Conservation (phyloP, 768 basidiomycete genomes). For the Polyporus arcularius region DNA sequence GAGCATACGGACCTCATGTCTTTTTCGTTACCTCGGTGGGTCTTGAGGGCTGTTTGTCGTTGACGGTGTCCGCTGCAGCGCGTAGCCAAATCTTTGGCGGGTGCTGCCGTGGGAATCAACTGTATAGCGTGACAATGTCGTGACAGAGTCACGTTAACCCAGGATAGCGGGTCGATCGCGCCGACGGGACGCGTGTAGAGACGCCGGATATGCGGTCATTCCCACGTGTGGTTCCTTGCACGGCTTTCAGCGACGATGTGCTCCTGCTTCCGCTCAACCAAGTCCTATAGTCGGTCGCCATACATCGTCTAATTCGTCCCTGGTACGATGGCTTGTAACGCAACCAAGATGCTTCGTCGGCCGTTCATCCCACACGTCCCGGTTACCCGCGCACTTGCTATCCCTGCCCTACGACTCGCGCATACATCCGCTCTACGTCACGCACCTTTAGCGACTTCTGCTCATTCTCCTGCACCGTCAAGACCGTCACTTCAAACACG, state of each 20-base stretch:
- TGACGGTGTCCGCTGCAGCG: conserved; percentile 1
- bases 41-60: conserved; percentile 18
- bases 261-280: not conserved
- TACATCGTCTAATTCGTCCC: not conserved
- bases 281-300: not conserved
- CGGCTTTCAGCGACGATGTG: not conserved
- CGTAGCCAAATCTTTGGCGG: conserved; percentile 3
- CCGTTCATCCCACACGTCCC: conserved; percentile 1
- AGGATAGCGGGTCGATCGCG: not conserved
- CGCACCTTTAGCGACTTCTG: not conserved
- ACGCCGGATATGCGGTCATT: conserved; percentile 15
- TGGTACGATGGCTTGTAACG: not conserved
- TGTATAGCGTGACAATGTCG: conserved; percentile 10
- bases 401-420: conserved; percentile 8
- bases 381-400: conserved; percentile 1
- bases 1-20: conserved; percentile 29
- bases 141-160: not conserved
- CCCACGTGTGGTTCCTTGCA: conserved; percentile 8
- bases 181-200: conserved; percentile 19
- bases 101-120: conserved; percentile 16
- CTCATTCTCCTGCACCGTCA: conserved; percentile 5
- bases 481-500: not conserved
- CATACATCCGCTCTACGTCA: conserved; percentile 18
- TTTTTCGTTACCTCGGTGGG: conserved; percentile 17
- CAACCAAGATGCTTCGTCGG: conserved; percentile 8